Evolutionary conservation across 1,284 basidiomycete species (phyloP), one percentile per base, ranked within the genome.

Genomic region (Cryptococcus deneoformans): DNA sequence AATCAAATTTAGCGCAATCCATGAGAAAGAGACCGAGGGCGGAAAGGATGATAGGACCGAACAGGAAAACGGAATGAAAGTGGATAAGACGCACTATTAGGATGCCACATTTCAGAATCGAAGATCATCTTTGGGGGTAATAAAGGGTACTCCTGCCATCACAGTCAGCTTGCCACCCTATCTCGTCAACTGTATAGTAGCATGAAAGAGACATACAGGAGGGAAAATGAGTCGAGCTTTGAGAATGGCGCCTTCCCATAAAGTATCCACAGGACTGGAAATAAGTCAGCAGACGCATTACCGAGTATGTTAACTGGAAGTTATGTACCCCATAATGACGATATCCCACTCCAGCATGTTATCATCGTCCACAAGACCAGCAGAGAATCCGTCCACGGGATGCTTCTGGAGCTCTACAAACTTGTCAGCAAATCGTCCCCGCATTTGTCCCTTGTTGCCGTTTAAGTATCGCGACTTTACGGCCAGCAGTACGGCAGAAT

Each of bases 21-120:
- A 20, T 20, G 20, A 20, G 20, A 20, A 20, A 20, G 3, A 20
- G 38, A 35, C 14, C 44, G 35, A 43, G 12, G 46, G n/a, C 46
- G 14, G 36, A 46, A 46, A 40, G 35, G 35, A 37, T 36, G 35
- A n/a, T 14, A 48, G n/a, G 11, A 20, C 16, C 10, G 36, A 40
- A 16, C 4, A 8, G 6, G 39, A n/a, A 10, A 39, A n/a, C 35
- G 9, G 16, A 36, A 47, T 35, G 16, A 16, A 14, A 11, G 34
- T 9, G 20, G 42, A 50, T n/a, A 12, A 35, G 8, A 76, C 85
- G 70, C 64, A 95, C 94, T 91, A 78, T 97, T 99, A 11, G 96
- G 95, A 79, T 99, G 95, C 95, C 95, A 98, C 94, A 99, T 98
- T 60, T 87, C 86, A 5, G 93, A 93, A 63, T 89, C 84, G 76